Evolutionary conservation across 768 basidiomycete species (phyloP).

Genomic region (Tephrocybe sp.): DNA sequence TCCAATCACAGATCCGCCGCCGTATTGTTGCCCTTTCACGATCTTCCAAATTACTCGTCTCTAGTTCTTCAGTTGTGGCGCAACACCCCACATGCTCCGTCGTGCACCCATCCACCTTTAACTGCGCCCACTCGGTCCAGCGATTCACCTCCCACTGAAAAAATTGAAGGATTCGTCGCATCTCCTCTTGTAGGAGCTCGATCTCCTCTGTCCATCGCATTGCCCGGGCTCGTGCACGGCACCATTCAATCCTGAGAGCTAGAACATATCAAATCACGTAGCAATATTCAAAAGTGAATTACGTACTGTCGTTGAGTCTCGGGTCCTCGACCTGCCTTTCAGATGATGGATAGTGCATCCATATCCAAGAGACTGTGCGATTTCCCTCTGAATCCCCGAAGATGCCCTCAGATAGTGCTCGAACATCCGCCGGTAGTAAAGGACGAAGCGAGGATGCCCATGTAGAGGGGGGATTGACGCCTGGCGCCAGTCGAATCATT

Average conservation of each 20-base stretch:
- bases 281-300: not conserved
- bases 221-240: constrained; percentile 16
- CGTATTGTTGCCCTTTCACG: not conserved
- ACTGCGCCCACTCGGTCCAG: constrained; percentile 2
- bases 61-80: not conserved
- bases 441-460: not conserved
- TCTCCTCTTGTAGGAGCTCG: constrained; percentile 14
- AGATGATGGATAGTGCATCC: not conserved
- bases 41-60: not conserved
- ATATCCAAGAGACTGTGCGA: not conserved
- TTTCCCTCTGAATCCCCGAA: constrained; percentile 1
- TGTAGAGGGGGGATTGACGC: not conserved
- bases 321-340: not conserved
- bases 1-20: not conserved
- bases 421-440: not conserved
- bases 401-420: not conserved
- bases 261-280: not conserved
- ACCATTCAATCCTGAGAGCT: constrained; percentile 22
- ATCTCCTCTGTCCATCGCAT: constrained; percentile 23
- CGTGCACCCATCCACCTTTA: not conserved
- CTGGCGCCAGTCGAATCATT: not conserved
- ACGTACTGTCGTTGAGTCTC: not conserved
- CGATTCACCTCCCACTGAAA: constrained; percentile 14
- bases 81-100: not conserved
- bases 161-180: constrained; percentile 11